Evolutionary conservation across 345 rosid species (phyloP).

Genomic region (Aethionema arabicum): DNA sequence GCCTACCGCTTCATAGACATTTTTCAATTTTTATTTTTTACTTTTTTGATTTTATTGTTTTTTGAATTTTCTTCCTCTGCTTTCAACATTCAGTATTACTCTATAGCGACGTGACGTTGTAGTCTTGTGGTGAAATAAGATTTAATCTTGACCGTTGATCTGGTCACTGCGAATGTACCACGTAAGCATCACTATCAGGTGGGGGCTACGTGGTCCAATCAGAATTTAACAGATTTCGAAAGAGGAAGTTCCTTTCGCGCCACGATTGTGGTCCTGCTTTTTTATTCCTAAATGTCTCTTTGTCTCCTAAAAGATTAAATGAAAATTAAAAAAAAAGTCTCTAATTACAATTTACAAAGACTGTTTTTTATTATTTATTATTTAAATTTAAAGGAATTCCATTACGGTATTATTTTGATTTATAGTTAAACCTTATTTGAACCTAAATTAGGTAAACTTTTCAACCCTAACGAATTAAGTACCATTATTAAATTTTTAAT

Average conservation of each 20-base stretch:
- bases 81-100: conserved; percentile 11
- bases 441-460: no score
- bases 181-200: conserved; percentile 31
- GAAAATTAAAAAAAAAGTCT: not conserved
- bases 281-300: conserved; percentile 16
- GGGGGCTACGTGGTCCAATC: conserved; percentile 46
- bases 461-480: no score
- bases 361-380: not conserved
- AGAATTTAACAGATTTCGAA: conserved; percentile 25
- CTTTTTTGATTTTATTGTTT: conserved; percentile 21
- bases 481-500: no score
- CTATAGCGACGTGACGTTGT: conserved; percentile 39
- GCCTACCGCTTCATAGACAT: conserved; percentile 37
- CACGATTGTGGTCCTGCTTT: conserved; percentile 51
- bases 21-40: conserved; percentile 4
- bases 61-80: conserved; percentile 22
- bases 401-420: not conserved
- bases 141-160: conserved; percentile 48
- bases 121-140: conserved; percentile 19
- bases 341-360: not conserved
- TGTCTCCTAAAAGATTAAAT: conserved; percentile 14
- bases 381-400: conserved; percentile 1
- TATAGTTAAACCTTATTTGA: no score
- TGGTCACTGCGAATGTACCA: conserved; percentile 27
- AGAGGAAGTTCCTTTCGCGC: conserved; percentile 43